phyloP scores from a whole-genome alignment of 1,139 yeast species.

The Debaryomyces udenii region DNA sequence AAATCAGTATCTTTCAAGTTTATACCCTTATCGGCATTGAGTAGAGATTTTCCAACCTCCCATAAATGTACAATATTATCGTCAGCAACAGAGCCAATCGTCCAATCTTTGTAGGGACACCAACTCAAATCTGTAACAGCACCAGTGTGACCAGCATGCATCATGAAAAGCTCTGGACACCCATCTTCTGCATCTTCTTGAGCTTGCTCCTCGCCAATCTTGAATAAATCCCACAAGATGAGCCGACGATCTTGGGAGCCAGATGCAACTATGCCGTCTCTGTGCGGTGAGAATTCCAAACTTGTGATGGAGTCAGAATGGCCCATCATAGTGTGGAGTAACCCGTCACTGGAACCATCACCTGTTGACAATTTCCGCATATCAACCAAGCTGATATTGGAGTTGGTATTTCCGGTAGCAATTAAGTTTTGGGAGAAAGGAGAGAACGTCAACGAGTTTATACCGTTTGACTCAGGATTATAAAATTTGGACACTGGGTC shows the following conservation, averaged over 20 bases:
- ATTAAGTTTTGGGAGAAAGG: conserved; percentile 59
- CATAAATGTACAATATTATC: conserved; percentile 79
- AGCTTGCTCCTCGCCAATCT: conserved; percentile 77
- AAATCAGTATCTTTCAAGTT: conserved; percentile 24
- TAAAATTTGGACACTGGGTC: conserved; percentile 33
- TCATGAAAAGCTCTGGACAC: conserved; percentile 78
- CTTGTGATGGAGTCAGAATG: conserved; percentile 71
- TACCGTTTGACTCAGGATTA: conserved; percentile 43
- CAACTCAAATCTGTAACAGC: conserved; percentile 72
- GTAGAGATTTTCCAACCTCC: conserved; percentile 61
- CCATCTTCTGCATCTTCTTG: conserved; percentile 83
- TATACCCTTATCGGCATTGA: conserved; percentile 37
- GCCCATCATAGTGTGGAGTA: conserved; percentile 74
- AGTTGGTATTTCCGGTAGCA: conserved; percentile 70
- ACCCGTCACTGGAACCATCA: conserved; percentile 21
- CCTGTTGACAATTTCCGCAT: conserved; percentile 48
- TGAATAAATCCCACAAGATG: conserved; percentile 72
- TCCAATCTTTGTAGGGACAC: conserved; percentile 73
- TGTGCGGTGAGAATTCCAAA: conserved; percentile 70
- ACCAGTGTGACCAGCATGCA: conserved; percentile 87
- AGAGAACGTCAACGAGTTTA: conserved; percentile 68
- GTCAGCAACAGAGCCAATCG: conserved; percentile 72
- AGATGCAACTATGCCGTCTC: conserved; percentile 72
- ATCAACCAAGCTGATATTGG: conserved; percentile 67
- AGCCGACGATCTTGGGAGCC: conserved; percentile 74